Percentiles rank a stretch among this genome's conserved stretches.
Evolutionary conservation across 129 eudicot species (phyloP).

Genomic region (Sambucus nigra): DNA sequence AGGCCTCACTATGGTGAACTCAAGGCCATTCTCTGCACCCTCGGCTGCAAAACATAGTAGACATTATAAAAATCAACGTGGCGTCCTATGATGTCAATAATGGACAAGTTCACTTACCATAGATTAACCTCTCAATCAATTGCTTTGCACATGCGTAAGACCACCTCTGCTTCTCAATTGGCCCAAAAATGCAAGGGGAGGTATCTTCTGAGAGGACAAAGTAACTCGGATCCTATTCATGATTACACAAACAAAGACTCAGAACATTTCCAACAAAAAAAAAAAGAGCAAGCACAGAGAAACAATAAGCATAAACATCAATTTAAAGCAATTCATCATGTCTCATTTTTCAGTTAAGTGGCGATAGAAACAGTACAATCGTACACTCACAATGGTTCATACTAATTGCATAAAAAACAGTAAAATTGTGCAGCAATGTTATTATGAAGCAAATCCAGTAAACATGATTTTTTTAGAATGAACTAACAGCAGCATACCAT

Average conservation of each 20-base stretch:
- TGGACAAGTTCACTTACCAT: constrained; percentile 40
- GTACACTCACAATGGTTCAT: too few relatives aligned
- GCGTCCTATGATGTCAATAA: too few relatives aligned
- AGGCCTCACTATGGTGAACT: constrained; percentile 94
- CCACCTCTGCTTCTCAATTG: constrained; percentile 99
- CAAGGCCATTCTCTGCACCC: constrained; percentile 97
- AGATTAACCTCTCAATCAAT: constrained; percentile 86
- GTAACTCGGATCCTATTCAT: constrained; percentile 79
- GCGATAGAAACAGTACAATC: too few relatives aligned
- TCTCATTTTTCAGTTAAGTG: too few relatives aligned
- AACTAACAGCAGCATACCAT: too few relatives aligned
- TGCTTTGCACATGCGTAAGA: constrained; percentile 98
- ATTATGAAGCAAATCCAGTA: too few relatives aligned
- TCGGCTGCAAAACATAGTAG: constrained; percentile 40
- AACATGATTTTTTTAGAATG: too few relatives aligned
- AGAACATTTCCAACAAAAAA: not conserved
- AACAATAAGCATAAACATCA: too few relatives aligned
- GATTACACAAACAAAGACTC: constrained; percentile 4
- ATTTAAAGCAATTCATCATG: too few relatives aligned
- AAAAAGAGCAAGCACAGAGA: too few relatives aligned
- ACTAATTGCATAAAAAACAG: too few relatives aligned
- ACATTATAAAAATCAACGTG: not conserved
- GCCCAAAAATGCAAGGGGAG: constrained; percentile 91
- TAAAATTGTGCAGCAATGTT: too few relatives aligned
- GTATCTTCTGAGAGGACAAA: constrained; percentile 66